Conservation (phyloP, 2,329 filamentous ascomycete genomes). For the Clonostachys sp. region DNA sequence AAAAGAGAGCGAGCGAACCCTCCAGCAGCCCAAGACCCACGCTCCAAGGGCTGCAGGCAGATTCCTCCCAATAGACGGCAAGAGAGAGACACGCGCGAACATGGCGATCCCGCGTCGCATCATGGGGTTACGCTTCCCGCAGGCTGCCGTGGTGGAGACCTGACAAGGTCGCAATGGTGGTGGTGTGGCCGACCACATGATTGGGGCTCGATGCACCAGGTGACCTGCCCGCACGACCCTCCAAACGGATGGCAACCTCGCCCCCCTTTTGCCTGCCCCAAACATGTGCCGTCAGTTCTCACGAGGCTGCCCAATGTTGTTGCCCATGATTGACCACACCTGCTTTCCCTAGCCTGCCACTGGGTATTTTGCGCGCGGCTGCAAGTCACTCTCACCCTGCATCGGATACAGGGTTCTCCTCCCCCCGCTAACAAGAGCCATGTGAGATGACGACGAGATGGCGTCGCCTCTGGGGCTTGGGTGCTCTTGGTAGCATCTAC, state of each 20-base stretch:
- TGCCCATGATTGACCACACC: not conserved
- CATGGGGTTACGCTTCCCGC: no score
- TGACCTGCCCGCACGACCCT: conserved; percentile 25
- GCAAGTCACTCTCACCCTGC: not conserved
- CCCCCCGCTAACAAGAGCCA: no score
- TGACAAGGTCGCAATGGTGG: not conserved
- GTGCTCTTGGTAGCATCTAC: not conserved
- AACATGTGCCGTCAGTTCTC: conserved; percentile 8
- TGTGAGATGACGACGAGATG: no score
- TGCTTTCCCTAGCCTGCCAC: not conserved
- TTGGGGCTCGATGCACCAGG: conserved; percentile 31
- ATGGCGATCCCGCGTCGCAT: no score
- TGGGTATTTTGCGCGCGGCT: not conserved
- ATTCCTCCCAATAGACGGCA: no score
- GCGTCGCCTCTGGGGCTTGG: no score
- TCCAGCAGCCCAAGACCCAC: no score
- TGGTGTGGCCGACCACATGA: conserved; percentile 9
- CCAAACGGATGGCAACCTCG: conserved; percentile 3
- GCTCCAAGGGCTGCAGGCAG: no score
- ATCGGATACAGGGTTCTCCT: no score
- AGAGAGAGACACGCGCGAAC: no score
- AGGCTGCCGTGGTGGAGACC: no score
- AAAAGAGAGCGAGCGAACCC: no score
- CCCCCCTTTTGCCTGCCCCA: conserved; percentile 3
- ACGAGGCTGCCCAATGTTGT: conserved; percentile 21